Percentiles rank a stretch among this genome's conserved stretches.
phyloP scores from a whole-genome alignment of 352 stramenopile genomes.

The Thalassiosira gravida region DNA sequence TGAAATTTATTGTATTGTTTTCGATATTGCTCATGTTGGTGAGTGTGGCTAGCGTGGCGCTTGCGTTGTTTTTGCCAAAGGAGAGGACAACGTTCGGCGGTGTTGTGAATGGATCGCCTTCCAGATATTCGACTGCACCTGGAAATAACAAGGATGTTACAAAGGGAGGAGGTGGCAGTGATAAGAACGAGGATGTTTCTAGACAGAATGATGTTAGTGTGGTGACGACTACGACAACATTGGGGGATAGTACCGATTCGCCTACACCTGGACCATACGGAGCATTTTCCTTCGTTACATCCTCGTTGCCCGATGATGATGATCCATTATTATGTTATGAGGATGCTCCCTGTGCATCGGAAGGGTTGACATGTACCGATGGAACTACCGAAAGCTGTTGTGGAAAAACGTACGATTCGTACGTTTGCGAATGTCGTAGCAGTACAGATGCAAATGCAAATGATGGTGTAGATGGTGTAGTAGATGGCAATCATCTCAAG shows the following conservation, averaged over 20 bases:
- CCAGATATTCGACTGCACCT: background rate
- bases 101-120: background rate
- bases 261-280: background rate
- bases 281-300: too few relatives aligned
- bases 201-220: background rate
- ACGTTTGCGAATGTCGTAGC: conserved; percentile 18
- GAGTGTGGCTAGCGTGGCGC: conserved; percentile 24
- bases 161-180: conserved; percentile 4
- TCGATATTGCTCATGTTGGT: conserved; percentile 37
- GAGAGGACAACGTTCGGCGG: conserved; percentile 5
- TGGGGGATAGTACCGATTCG: conserved; percentile 3
- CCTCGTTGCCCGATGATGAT: too few relatives aligned
- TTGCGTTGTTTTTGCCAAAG: conserved; percentile 35
- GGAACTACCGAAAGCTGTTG: conserved; percentile 28
- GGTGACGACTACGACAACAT: too few relatives aligned
- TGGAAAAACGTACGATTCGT: conserved; percentile 29
- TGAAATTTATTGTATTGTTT: conserved; percentile 30
- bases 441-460: too few relatives aligned
- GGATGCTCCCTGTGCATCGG: too few relatives aligned
- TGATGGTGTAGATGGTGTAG: too few relatives aligned
- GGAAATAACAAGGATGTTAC: background rate
- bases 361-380: conserved; percentile 20
- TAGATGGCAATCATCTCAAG: conserved; percentile 6
- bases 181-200: background rate
- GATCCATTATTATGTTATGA: too few relatives aligned